Evolutionary conservation across 129 eudicot species (phyloP).

Genomic region (Erigeron canadensis): DNA sequence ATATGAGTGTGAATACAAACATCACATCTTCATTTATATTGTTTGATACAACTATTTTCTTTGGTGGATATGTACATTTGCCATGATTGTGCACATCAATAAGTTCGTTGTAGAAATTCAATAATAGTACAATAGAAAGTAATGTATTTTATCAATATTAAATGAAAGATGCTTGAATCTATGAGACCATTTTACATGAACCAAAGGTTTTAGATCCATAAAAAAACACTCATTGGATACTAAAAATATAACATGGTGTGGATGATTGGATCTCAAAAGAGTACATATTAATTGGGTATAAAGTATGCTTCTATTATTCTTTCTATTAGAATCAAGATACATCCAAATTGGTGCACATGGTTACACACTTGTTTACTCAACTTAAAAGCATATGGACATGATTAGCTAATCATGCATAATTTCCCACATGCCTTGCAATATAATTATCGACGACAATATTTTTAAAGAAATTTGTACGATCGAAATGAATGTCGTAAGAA

Average conservation of each 20-base stretch:
- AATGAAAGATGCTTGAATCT: too few relatives aligned
- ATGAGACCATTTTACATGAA: too few relatives aligned
- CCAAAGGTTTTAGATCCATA: constrained; percentile 10
- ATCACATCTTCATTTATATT: too few relatives aligned
- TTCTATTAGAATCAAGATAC: constrained; percentile 26
- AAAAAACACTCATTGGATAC: constrained; percentile 1
- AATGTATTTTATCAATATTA: too few relatives aligned
- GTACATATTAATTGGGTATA: constrained; percentile 16
- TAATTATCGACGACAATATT: neutral
- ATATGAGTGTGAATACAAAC: too few relatives aligned
- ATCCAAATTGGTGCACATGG: constrained; percentile 36
- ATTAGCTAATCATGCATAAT: constrained; percentile 2
- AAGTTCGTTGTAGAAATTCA: too few relatives aligned
- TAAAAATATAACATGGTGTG: neutral
- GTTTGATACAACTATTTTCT: too few relatives aligned
- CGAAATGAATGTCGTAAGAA: neutral
- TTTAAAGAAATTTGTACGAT: neutral
- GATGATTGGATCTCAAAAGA: constrained; percentile 21
- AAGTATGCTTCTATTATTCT: constrained; percentile 16
- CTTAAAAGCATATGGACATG: neutral
- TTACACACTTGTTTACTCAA: constrained; percentile 22
- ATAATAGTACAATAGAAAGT: too few relatives aligned
- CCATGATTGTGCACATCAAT: too few relatives aligned
- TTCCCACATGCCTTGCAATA: constrained; percentile 4
- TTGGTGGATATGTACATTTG: too few relatives aligned